Evolutionary conservation across 2,329 filamentous ascomycete genomes (phyloP).

Genomic region (Ophiostoma tasmaniense): DNA sequence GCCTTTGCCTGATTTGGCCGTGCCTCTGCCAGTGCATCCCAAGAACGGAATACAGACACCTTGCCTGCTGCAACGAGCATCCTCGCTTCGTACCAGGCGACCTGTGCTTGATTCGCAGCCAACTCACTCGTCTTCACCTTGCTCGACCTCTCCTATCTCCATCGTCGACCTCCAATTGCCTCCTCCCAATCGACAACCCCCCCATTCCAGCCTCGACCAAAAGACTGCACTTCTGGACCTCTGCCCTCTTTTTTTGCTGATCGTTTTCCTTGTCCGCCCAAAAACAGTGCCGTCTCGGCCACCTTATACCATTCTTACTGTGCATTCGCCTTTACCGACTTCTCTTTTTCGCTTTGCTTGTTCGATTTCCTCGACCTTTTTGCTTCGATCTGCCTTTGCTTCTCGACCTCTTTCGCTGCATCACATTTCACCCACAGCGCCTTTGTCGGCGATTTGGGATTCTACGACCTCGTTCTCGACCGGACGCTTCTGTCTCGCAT

Average conservation of each 20-base stretch:
- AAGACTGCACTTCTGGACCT: not conserved
- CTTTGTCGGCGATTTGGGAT: not conserved
- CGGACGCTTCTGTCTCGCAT: not conserved
- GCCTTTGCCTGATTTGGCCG: slow-evolving; percentile 6
- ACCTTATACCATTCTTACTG: slow-evolving; percentile 13
- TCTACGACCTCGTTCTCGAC: not conserved
- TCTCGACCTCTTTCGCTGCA: not conserved
- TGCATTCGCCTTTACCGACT: slow-evolving; percentile 8
- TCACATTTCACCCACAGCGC: slow-evolving; percentile 5
- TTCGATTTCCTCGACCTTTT: not conserved
- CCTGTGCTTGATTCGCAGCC: not conserved
- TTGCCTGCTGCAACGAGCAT: not conserved
- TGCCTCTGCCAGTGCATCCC: slow-evolving; percentile 6
- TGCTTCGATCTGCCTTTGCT: not conserved
- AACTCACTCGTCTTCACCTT: not conserved
- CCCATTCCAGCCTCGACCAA: slow-evolving; percentile 3
- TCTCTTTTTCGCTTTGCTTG: not conserved
- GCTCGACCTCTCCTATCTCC: not conserved
- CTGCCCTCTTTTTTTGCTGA: slow-evolving; percentile 1
- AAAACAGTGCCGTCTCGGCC: slow-evolving; percentile 9
- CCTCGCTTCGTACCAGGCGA: not conserved
- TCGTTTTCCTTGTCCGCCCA: slow-evolving; percentile 6
- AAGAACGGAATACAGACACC: slow-evolving; percentile 4
- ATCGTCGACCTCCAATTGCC: not conserved
- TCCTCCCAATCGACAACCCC: not conserved